These are phyloP conservation scores for Tuctoria greenei DNA, from an alignment of 176 grass and related monocot species.

Conservation along the genomic window DNA sequence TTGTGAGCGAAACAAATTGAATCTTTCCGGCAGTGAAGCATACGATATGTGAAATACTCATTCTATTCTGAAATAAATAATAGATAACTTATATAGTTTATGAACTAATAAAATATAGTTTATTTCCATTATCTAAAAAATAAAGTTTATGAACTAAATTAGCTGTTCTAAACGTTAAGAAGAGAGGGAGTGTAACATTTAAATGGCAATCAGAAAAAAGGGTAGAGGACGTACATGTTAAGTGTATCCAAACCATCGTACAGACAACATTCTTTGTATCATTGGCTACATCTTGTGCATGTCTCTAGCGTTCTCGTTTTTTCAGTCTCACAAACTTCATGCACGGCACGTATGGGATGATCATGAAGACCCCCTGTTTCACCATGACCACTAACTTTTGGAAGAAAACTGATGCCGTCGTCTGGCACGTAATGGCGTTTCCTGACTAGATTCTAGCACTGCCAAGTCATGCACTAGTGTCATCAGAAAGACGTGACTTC, in stretches of 20 bases:
- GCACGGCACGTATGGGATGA: not conserved
- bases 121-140: too few relatives aligned
- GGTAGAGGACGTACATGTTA: not conserved
- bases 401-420: not conserved
- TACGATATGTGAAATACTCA: too few relatives aligned
- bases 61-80: too few relatives aligned
- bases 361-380: not conserved
- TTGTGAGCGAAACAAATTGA: too few relatives aligned
- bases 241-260: not conserved
- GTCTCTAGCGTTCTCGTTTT: not conserved
- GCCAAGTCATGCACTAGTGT: conserved; percentile 11
- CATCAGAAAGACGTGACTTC: not conserved
- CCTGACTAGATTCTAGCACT: not conserved
- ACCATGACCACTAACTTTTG: not conserved
- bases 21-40: too few relatives aligned
- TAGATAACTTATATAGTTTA: too few relatives aligned
- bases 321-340: not conserved
- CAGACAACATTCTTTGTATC: not conserved
- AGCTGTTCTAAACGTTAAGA: too few relatives aligned
- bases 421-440: not conserved
- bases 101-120: too few relatives aligned
- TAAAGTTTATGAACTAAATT: too few relatives aligned
- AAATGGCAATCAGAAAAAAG: not conserved
- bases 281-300: not conserved
- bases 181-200: not conserved